Evolutionary conservation across 2,329 filamentous ascomycete genomes (phyloP).

Genomic region (Diaporthe capsici): DNA sequence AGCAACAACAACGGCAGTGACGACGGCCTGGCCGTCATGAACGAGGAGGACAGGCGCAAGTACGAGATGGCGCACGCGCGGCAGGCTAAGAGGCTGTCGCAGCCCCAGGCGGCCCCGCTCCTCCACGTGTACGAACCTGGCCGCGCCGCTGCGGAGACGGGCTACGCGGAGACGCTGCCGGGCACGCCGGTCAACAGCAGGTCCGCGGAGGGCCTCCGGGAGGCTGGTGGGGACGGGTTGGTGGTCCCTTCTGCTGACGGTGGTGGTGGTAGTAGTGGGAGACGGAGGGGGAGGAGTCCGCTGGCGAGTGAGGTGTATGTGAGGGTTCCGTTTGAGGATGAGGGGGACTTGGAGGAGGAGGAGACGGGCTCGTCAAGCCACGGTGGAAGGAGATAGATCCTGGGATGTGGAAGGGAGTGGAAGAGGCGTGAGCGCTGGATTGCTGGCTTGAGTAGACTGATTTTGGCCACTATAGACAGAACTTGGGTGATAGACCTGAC

Average conservation of each 20-base stretch:
- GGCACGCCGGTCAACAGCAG: conserved; percentile 38
- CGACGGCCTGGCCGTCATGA: conserved; percentile 74
- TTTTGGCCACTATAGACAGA: background rate
- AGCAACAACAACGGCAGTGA: background rate
- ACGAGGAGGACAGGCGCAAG: conserved; percentile 81
- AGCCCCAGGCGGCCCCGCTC: background rate
- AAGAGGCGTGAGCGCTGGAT: background rate
- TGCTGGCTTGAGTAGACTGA: background rate
- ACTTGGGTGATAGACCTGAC: background rate
- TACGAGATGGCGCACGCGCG: conserved; percentile 78
- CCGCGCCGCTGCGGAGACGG: conserved; percentile 18
- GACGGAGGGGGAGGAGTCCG: conserved; percentile 34
- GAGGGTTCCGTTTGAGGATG: conserved; percentile 37
- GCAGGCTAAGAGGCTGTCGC: conserved; percentile 54
- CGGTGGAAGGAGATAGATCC: background rate
- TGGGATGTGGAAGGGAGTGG: too few species aligned
- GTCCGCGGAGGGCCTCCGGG: background rate
- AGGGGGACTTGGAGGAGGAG: conserved; percentile 33
- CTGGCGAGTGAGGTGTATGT: conserved; percentile 31
- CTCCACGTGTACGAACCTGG: conserved; percentile 8
- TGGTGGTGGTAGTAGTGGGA: background rate
- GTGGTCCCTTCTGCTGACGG: conserved; percentile 1
- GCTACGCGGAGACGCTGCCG: conserved; percentile 41
- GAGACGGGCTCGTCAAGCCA: conserved; percentile 7
- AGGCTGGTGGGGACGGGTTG: conserved; percentile 1